Conservation (phyloP, 2,329 filamentous ascomycete species). For the Verticillium tricorpus region DNA sequence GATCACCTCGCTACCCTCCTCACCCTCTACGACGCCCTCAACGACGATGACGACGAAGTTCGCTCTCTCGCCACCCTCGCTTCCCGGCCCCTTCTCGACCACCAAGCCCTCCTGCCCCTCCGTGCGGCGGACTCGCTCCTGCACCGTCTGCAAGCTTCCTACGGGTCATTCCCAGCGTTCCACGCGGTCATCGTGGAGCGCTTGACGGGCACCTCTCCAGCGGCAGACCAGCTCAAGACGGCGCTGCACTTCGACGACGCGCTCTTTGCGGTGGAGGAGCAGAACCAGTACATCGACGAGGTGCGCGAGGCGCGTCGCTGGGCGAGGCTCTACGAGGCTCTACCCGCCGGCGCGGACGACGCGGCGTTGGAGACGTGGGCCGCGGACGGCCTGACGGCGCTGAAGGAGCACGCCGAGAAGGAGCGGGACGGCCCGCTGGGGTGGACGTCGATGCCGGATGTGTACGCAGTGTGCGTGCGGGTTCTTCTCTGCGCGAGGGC, state of each 20-base stretch:
- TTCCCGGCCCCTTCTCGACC: constrained; percentile 39
- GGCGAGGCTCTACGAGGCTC: constrained; percentile 43
- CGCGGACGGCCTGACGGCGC: constrained; percentile 37
- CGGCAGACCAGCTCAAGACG: constrained; percentile 31
- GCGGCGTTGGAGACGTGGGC: constrained; percentile 41
- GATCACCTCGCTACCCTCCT: constrained; percentile 54
- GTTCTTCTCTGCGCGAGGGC: constrained; percentile 36
- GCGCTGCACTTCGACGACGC: constrained; percentile 55
- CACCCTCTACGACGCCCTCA: constrained; percentile 69
- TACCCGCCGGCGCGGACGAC: constrained; percentile 17
- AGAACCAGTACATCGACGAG: constrained; percentile 90
- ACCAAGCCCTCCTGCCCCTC: constrained; percentile 40
- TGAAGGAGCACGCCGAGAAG: constrained; percentile 30
- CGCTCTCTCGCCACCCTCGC: constrained; percentile 58
- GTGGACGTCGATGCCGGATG: constrained; percentile 64
- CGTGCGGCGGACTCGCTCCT: constrained; percentile 43
- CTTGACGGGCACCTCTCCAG: constrained; percentile 30
- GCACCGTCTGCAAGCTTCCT: constrained; percentile 32
- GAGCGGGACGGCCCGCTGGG: constrained; percentile 62
- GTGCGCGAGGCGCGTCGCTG: constrained; percentile 70
- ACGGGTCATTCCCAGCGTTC: constrained; percentile 31
- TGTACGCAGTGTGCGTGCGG: constrained; percentile 57
- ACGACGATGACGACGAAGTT: constrained; percentile 91
- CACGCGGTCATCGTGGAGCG: constrained; percentile 33
- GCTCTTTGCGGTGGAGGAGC: constrained; percentile 84